These are phyloP conservation scores for Pseudogymnoascus sp. DNA, from an alignment of 2,329 filamentous ascomycete genomes.

Conservation along the genomic window DNA sequence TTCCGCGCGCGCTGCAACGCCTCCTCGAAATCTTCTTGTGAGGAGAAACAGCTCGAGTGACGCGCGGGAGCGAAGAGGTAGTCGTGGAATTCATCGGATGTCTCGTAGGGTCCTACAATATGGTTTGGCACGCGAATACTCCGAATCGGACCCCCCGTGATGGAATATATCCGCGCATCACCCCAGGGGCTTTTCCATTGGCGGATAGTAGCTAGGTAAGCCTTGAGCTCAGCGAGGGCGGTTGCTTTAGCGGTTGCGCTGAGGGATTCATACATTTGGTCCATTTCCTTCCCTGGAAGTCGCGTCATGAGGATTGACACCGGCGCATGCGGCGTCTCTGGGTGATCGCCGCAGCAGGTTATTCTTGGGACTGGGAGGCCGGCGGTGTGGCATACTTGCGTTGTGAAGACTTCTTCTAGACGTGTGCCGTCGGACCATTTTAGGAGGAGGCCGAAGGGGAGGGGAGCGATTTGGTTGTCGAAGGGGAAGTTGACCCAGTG, in stretches of 20 bases:
- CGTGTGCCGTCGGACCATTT: slow-evolving; percentile 32
- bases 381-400: slow-evolving; percentile 29
- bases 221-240: slow-evolving; percentile 30
- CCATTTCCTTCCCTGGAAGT: slow-evolving; percentile 29
- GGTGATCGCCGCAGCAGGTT: slow-evolving; percentile 29
- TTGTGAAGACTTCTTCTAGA: slow-evolving; percentile 30
- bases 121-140: slow-evolving; percentile 19
- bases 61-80: slow-evolving; percentile 16
- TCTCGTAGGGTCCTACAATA: slow-evolving; percentile 17
- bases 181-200: slow-evolving; percentile 26
- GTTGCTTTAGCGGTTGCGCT: slow-evolving; percentile 25
- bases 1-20: slow-evolving; percentile 11
- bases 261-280: slow-evolving; percentile 25
- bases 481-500: slow-evolving; percentile 23
- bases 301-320: slow-evolving; percentile 37
- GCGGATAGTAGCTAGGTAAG: slow-evolving; percentile 30
- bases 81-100: slow-evolving; percentile 17
- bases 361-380: slow-evolving; percentile 31
- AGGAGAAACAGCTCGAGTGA: slow-evolving; percentile 6
- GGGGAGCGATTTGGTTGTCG: slow-evolving; percentile 27
- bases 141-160: slow-evolving; percentile 18
- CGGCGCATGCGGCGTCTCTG: slow-evolving; percentile 22
- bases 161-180: slow-evolving; percentile 15
- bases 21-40: slow-evolving; percentile 14
- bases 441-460: slow-evolving; percentile 32